Base-by-base conservation (phyloP, 2,329 filamentous ascomycete species). In the Neonectria magnoliae region DNA sequence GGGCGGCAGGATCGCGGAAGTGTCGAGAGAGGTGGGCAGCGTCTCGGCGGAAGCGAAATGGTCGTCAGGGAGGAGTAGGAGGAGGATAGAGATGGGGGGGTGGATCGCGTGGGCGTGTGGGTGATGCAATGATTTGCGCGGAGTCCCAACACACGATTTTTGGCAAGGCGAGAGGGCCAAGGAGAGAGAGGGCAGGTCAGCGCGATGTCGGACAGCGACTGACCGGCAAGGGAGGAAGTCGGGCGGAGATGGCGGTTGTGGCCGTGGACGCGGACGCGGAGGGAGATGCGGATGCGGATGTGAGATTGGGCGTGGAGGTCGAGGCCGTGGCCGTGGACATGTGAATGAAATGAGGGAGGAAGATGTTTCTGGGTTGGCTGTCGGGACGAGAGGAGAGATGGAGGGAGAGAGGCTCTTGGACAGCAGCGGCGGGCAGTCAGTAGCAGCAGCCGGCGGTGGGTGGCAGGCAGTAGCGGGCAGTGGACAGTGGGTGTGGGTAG, bases 111-210 rank as follows among this genome's bases (percentile, higher is more conserved):
- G 72, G 62, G 66, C 53, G 62, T 62, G 67, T 66, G 71, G 69
- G 73, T 75, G 73, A 75, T 75, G 73, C 73, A 75, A 75, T 75
- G 73, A 75, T 75, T 75, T 75, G 73, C 73, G 73, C 73, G 65
- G 73, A 74, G 70, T 68, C 64, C 68, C 67, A 71, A 75, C 72
- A 73, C 69, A 73, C 70, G 74, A 69, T 70, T 73, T 74, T 74
- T 72, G 68, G 62, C 61, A 64, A 55, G 48, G 65, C 66, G 62
- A 62, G 64, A 51, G 67, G 67, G 56, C 33, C 61, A 61, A 62
- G 53, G 41, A 36, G 65, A 64, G 67, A 70, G 38, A 42, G 38
- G 71, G 69, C 50, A 62, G 62, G 62, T 56, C 58, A 57, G 61
- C 59, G 56, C 58, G 50, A 65, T 52, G 45, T 57, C 58, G 66